Percentiles rank a stretch among this genome's conserved stretches.
Conservation (phyloP, 2,329 filamentous ascomycete genomes). For the Colletotrichum cordylinicola region DNA sequence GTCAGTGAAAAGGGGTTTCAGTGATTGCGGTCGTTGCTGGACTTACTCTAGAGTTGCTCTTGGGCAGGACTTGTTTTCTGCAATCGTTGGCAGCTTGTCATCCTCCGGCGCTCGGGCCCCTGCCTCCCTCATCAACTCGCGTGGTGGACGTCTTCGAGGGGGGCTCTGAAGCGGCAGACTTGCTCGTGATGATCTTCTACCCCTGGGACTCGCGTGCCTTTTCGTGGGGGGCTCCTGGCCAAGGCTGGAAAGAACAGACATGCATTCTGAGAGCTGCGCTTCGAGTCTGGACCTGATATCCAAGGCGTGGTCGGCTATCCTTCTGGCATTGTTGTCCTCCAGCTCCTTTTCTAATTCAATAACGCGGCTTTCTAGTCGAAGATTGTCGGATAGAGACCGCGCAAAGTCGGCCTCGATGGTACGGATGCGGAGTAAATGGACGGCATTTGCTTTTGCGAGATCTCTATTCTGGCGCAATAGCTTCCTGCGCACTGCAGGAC, state of each 20-base stretch:
- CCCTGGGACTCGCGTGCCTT: slow-evolving; percentile 36
- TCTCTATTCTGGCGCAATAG: slow-evolving; percentile 86
- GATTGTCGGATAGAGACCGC: slow-evolving; percentile 79
- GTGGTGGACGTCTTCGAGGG: slow-evolving; percentile 57
- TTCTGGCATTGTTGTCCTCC: slow-evolving; percentile 63
- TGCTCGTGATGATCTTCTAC: slow-evolving; percentile 7
- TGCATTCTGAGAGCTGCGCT: slow-evolving; percentile 74
- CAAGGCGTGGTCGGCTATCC: slow-evolving; percentile 69
- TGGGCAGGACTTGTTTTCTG: slow-evolving; percentile 72
- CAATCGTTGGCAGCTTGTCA: slow-evolving; percentile 68
- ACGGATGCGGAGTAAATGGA: slow-evolving; percentile 78
- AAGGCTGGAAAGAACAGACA: slow-evolving; percentile 69
- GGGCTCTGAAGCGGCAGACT: slow-evolving; percentile 46
- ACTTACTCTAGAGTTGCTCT: slow-evolving; percentile 72
- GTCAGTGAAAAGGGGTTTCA: slow-evolving; percentile 26
- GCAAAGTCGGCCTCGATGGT: slow-evolving; percentile 78
- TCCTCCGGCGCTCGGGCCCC: slow-evolving; percentile 57
- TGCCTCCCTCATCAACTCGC: slow-evolving; percentile 60
- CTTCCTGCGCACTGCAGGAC: slow-evolving; percentile 72
- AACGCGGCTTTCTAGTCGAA: slow-evolving; percentile 74
- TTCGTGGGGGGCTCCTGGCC: slow-evolving; percentile 65
- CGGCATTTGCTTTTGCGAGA: slow-evolving; percentile 79
- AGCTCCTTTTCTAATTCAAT: slow-evolving; percentile 72
- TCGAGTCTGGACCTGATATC: slow-evolving; percentile 76
- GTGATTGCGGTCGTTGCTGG: neutral